A percentile compares a stretch with the other conserved stretches of the same genome.
Evolutionary conservation across 2,329 filamentous ascomycete species (phyloP).

Genomic region (Didymella arachidicola): DNA sequence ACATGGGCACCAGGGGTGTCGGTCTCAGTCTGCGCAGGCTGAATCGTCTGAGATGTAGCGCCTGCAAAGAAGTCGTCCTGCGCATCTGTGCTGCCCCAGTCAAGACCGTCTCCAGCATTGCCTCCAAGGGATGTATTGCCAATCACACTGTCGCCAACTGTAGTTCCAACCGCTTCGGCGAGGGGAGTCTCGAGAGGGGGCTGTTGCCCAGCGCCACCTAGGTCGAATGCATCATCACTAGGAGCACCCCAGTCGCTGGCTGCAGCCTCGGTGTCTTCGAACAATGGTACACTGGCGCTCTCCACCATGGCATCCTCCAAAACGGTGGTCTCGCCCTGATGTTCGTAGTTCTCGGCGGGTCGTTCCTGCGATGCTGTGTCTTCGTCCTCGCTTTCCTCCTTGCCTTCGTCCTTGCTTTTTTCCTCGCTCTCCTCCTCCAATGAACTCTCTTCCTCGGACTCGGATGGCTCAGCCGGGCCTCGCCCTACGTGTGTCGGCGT

Average conservation of each 20-base stretch:
- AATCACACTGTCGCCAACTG: conserved; percentile 43
- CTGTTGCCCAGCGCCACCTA: conserved; percentile 38
- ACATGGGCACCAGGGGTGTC: conserved; percentile 34
- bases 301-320: conserved; percentile 58
- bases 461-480: conserved; percentile 21
- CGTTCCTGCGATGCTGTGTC: conserved; percentile 27
- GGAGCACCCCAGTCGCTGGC: conserved; percentile 44
- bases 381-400: conserved; percentile 24
- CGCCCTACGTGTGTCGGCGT: conserved; percentile 23
- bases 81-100: conserved; percentile 48
- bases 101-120: conserved; percentile 40
- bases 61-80: conserved; percentile 44
- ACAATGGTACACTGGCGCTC: conserved; percentile 51
- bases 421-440: conserved; percentile 28
- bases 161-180: conserved; percentile 42
- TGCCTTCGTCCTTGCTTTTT: conserved; percentile 22
- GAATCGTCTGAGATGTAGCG: conserved; percentile 24
- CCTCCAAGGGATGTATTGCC: conserved; percentile 42
- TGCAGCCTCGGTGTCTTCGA: conserved; percentile 52
- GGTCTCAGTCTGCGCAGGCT: conserved; percentile 29
- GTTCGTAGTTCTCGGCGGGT: conserved; percentile 53
- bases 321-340: conserved; percentile 56
- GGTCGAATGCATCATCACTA: conserved; percentile 42
- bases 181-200: conserved; percentile 32
- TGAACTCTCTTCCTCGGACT: conserved; percentile 26